Percentiles rank a stretch among this genome's conserved stretches.
Conservation (phyloP, 2,329 filamentous ascomycete genomes). For the Biscogniauxia mediterranea region DNA sequence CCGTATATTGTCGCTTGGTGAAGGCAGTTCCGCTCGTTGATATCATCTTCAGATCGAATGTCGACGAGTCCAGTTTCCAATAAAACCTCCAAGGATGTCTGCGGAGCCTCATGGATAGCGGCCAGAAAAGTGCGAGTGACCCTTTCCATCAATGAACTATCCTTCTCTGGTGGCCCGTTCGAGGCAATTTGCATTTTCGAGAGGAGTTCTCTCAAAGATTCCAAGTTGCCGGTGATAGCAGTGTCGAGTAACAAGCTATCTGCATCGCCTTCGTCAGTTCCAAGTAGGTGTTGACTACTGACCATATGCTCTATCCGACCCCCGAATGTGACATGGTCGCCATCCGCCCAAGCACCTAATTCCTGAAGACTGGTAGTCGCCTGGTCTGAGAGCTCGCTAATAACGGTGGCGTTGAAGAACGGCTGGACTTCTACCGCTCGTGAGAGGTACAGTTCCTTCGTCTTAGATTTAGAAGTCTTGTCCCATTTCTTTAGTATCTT, state of each 20-base stretch:
- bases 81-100: constrained; percentile 71
- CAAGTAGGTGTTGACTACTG: constrained; percentile 63
- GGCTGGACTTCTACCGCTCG: constrained; percentile 96
- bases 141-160: constrained; percentile 63
- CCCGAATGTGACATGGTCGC: constrained; percentile 86
- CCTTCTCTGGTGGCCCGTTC: constrained; percentile 47
- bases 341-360: constrained; percentile 94
- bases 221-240: constrained; percentile 76
- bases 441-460: constrained; percentile 95
- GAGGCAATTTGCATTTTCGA: constrained; percentile 60
- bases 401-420: constrained; percentile 96
- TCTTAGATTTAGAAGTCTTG: constrained; percentile 98
- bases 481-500: constrained; percentile 99
- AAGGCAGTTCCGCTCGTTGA: constrained; percentile 94
- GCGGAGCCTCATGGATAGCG: constrained; percentile 81
- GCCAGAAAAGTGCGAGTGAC: constrained; percentile 88
- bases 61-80: constrained; percentile 81
- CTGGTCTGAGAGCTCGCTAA: constrained; percentile 94
- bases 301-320: constrained; percentile 59
- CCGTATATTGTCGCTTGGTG: constrained; percentile 97
- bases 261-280: constrained; percentile 83
- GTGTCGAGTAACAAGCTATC: constrained; percentile 87
- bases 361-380: constrained; percentile 95
- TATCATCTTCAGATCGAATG: constrained; percentile 92
- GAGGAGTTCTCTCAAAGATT: constrained; percentile 78